These are phyloP conservation scores for Chaetomium strumarium DNA, from an alignment of 2,329 filamentous ascomycete genomes.

Conservation along the genomic window DNA sequence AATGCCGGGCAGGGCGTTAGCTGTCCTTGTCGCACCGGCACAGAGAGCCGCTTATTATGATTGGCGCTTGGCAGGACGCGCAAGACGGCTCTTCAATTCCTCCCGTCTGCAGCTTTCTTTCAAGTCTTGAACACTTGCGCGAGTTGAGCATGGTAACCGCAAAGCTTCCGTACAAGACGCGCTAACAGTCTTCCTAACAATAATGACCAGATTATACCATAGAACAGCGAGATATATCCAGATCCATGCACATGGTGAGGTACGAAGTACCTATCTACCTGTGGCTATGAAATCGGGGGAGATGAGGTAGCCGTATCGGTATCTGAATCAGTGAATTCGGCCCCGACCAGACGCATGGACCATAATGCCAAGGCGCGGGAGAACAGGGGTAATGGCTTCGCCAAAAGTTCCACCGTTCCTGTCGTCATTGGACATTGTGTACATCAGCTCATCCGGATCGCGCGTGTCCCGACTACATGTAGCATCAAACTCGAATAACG, in stretches of 20 bases:
- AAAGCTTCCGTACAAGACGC: background rate
- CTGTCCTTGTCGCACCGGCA: slow-evolving; percentile 10
- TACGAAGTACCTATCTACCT: too few relatives aligned
- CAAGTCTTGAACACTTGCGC: background rate
- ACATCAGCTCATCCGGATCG: slow-evolving; percentile 15
- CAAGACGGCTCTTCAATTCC: background rate
- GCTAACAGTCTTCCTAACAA: too few relatives aligned
- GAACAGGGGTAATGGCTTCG: background rate
- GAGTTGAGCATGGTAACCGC: too few relatives aligned
- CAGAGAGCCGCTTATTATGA: background rate
- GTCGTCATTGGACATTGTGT: slow-evolving; percentile 8
- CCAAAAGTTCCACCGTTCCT: slow-evolving; percentile 2
- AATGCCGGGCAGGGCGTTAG: background rate
- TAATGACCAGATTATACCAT: background rate
- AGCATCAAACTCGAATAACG: background rate
- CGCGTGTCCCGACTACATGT: slow-evolving; percentile 5
- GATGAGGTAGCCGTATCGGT: too few relatives aligned
- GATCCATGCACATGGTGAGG: too few relatives aligned
- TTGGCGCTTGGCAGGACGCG: slow-evolving; percentile 6
- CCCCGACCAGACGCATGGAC: background rate
- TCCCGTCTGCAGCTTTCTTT: background rate
- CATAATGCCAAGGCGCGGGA: background rate
- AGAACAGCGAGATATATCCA: background rate
- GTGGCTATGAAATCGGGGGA: too few relatives aligned
- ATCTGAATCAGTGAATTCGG: too few relatives aligned